A percentile compares a stretch with the other conserved stretches of the same genome.
Conservation (phyloP, 148 eudicot genomes). For the Camellia granthamiana region DNA sequence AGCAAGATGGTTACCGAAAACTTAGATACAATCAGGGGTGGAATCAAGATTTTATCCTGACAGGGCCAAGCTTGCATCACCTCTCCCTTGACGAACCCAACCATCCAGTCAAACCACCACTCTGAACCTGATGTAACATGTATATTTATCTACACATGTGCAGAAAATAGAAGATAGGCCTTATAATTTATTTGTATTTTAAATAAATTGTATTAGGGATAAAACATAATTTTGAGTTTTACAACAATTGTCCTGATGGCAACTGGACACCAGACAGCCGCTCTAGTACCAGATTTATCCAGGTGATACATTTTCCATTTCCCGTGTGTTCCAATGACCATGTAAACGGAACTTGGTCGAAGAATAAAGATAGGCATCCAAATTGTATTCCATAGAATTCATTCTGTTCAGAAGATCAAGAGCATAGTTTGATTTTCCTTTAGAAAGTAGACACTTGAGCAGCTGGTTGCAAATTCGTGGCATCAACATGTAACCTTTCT, state of each 20-base stretch:
- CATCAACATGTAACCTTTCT: slow-evolving; percentile 47
- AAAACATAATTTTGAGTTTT: neutral
- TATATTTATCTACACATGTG: too few species aligned
- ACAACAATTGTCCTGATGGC: neutral
- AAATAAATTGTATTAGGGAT: too few species aligned
- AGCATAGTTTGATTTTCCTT: slow-evolving; percentile 33
- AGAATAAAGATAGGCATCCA: slow-evolving; percentile 34
- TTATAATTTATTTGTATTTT: too few species aligned
- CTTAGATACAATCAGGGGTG: too few species aligned
- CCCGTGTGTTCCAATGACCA: slow-evolving; percentile 17
- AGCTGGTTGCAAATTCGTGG: slow-evolving; percentile 48
- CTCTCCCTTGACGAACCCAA: too few species aligned
- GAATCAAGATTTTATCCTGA: too few species aligned
- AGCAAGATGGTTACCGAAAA: too few species aligned
- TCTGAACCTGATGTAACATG: too few species aligned
- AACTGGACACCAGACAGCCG: neutral
- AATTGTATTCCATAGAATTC: slow-evolving; percentile 54
- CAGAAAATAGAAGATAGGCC: too few species aligned
- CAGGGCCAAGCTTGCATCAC: too few species aligned
- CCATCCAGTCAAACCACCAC: too few species aligned
- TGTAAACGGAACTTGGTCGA: slow-evolving; percentile 45
- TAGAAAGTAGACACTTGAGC: slow-evolving; percentile 38
- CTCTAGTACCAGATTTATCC: slow-evolving; percentile 15
- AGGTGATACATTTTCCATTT: slow-evolving; percentile 24
- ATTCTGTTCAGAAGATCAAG: slow-evolving; percentile 50